phyloP scores from a whole-genome alignment of 192 early-diverging fungal genomes.

The Ramicandelaber brevisporus region DNA sequence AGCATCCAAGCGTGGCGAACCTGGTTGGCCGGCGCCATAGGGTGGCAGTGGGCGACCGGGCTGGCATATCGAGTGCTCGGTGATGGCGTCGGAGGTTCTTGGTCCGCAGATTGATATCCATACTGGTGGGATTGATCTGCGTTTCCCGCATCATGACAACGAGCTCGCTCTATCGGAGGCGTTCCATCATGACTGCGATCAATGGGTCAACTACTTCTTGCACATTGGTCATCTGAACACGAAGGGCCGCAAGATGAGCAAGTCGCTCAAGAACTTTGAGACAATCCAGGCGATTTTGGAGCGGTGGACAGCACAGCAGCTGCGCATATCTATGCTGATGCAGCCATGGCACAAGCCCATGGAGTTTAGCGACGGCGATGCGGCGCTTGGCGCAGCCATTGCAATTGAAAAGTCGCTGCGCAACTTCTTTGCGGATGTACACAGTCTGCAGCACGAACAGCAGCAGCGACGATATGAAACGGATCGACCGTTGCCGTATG shows the following conservation, averaged over 20 bases:
- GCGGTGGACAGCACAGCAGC: constrained; percentile 55
- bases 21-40: constrained; percentile 83
- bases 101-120: constrained; percentile 82
- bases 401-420: constrained; percentile 48
- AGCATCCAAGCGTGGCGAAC: constrained; percentile 76
- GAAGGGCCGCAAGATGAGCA: constrained; percentile 94
- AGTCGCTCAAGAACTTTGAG: constrained; percentile 94
- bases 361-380: constrained; percentile 52
- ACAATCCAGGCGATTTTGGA: constrained; percentile 70
- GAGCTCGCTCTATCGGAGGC: constrained; percentile 93
- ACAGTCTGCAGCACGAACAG: constrained; percentile 44
- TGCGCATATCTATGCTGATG: constrained; percentile 72
- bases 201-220: constrained; percentile 99
- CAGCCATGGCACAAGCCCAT: constrained; percentile 69
- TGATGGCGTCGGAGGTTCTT: constrained; percentile 82
- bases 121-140: constrained; percentile 82
- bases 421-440: constrained; percentile 74
- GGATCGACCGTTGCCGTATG: constrained; percentile 35
- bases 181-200: constrained; percentile 55
- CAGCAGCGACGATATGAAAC: constrained; percentile 18
- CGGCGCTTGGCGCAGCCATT: constrained; percentile 52
- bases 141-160: constrained; percentile 98
- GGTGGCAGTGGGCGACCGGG: constrained; percentile 80
- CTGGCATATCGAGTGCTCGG: constrained; percentile 99
- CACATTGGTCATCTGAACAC: constrained; percentile 89